Conservation (phyloP, 2,329 filamentous ascomycete genomes). For the Westerdykella ornata region DNA sequence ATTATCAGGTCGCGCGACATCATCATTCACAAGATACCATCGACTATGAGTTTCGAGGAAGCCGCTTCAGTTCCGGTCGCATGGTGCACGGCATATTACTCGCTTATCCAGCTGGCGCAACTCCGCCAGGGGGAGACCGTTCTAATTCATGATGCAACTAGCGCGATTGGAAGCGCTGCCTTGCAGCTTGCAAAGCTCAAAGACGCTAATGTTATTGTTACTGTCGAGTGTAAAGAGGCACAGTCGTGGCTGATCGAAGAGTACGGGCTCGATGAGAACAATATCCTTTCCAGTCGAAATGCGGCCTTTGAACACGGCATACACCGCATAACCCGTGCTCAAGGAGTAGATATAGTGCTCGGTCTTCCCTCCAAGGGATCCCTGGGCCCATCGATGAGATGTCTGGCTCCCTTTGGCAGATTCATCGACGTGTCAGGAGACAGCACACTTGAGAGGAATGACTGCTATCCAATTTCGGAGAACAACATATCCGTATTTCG, state of each 20-base stretch:
- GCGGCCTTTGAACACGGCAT: constrained; percentile 4
- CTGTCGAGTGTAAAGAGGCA: constrained; percentile 10
- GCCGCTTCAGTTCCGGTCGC: constrained; percentile 16
- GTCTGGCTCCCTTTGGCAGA: constrained; percentile 26
- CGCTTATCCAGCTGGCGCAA: constrained; percentile 10
- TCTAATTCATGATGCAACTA: constrained; percentile 21
- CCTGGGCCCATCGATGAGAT: constrained; percentile 16
- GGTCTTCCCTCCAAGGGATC: constrained; percentile 21
- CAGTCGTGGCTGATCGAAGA: constrained; percentile 3
- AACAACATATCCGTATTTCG: constrained; percentile 10
- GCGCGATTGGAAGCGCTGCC: constrained; percentile 3
- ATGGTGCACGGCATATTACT: constrained; percentile 12
- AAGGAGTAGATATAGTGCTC: constrained; percentile 32
- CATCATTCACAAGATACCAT: constrained; percentile 1
- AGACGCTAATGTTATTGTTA: constrained; percentile 14
- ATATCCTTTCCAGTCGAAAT: constrained; percentile 22
- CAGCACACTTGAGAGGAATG: constrained; percentile 1
- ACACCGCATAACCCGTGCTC: constrained; percentile 10
- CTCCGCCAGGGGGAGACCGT: constrained; percentile 13
- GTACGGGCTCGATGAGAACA: constrained; percentile 12
- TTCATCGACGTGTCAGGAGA: constrained; percentile 17
- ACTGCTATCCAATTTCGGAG: neutral
- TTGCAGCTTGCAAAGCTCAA: constrained; percentile 4
- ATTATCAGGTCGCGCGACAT: constrained; percentile 13
- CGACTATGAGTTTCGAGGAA: constrained; percentile 1